These are phyloP conservation scores for Periconia sp. DNA, from an alignment of 2,329 filamentous ascomycete genomes.

Conservation along the genomic window DNA sequence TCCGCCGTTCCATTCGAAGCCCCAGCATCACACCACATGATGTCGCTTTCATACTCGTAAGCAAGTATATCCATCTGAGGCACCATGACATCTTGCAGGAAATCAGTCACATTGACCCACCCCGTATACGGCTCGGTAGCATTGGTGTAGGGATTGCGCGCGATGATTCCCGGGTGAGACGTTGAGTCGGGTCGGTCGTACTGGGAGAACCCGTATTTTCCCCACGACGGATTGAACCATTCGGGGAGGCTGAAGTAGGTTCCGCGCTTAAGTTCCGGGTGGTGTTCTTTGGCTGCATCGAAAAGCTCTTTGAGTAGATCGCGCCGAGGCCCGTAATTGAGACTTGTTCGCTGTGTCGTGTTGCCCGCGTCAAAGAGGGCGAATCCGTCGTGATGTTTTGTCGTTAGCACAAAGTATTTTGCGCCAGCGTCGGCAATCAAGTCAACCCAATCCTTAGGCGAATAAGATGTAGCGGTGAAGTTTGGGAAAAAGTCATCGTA, in stretches of 20 bases:
- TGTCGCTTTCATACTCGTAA: slow-evolving; percentile 39
- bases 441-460: slow-evolving; percentile 58
- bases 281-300: slow-evolving; percentile 46
- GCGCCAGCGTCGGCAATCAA: slow-evolving; percentile 56
- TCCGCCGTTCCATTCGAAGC: slow-evolving; percentile 47
- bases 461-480: slow-evolving; percentile 55
- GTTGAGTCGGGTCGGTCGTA: slow-evolving; percentile 10
- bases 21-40: slow-evolving; percentile 54
- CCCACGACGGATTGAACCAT: slow-evolving; percentile 50
- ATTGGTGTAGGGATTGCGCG: slow-evolving; percentile 50
- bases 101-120: slow-evolving; percentile 47
- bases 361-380: slow-evolving; percentile 48
- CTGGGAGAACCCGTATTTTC: slow-evolving; percentile 41
- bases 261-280: slow-evolving; percentile 47
- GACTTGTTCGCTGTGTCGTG: slow-evolving; percentile 45
- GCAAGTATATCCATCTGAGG: slow-evolving; percentile 50
- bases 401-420: slow-evolving; percentile 46
- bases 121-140: slow-evolving; percentile 48
- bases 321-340: slow-evolving; percentile 44
- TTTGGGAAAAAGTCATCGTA: slow-evolving; percentile 60
- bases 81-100: slow-evolving; percentile 45
- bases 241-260: slow-evolving; percentile 52
- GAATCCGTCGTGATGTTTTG: slow-evolving; percentile 53
- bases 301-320: slow-evolving; percentile 49
- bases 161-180: slow-evolving; percentile 42